Conservation (phyloP, 2,329 filamentous ascomycete species). For the Pyricularia pennisetigena region DNA sequence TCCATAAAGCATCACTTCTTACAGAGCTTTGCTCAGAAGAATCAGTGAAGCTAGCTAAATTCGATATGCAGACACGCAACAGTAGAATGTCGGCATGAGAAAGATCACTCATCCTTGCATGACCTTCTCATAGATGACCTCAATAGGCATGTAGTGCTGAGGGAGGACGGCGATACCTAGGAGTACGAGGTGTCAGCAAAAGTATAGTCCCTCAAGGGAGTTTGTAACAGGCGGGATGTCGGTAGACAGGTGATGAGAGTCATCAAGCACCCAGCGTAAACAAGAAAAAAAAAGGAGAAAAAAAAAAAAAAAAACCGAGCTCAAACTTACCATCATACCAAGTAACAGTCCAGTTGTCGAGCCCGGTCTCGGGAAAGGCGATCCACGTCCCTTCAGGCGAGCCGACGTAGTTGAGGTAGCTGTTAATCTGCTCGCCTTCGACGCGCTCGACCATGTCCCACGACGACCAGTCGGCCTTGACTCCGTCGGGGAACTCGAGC, state of each 20-base stretch:
- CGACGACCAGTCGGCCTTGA: slow-evolving; percentile 21
- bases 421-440: neutral
- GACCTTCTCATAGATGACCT: neutral
- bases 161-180: neutral
- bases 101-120: neutral
- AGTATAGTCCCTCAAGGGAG: too few relatives aligned
- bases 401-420: slow-evolving; percentile 1
- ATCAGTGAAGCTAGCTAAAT: neutral
- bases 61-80: neutral
- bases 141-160: neutral
- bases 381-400: neutral
- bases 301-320: neutral
- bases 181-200: neutral
- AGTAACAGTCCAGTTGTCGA: neutral
- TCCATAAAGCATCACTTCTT: neutral
- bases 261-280: too few relatives aligned
- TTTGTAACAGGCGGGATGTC: too few relatives aligned
- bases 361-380: neutral
- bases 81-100: neutral
- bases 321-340: slow-evolving; percentile 2
- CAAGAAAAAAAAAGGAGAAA: too few relatives aligned
- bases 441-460: slow-evolving; percentile 18
- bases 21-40: neutral
- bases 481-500: slow-evolving; percentile 14
- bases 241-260: too few relatives aligned